phyloP scores from a whole-genome alignment of 805 yeast genomes.

The Zygosaccharomyces siamensis region DNA sequence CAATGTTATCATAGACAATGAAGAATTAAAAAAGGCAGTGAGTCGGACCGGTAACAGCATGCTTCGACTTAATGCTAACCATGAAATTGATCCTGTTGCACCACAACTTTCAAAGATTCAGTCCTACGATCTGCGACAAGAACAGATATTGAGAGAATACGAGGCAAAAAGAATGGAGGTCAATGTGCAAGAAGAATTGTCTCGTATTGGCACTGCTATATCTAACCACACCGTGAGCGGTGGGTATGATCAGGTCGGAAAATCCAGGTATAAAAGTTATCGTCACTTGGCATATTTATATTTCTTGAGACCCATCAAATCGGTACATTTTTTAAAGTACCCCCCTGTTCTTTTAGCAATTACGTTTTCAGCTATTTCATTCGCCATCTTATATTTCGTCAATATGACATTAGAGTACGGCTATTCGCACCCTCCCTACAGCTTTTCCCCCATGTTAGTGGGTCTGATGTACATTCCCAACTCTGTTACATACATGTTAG shows the following conservation, averaged over 20 bases:
- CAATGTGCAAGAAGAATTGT: constrained; percentile 25
- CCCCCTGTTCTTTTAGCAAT: constrained; percentile 74
- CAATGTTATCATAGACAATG: constrained; percentile 1
- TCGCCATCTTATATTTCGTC: constrained; percentile 64
- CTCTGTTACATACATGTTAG: constrained; percentile 68
- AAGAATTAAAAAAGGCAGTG: constrained; percentile 17
- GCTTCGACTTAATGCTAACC: constrained; percentile 18
- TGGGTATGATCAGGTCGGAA: neutral
- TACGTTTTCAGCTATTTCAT: constrained; percentile 63
- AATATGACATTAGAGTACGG: constrained; percentile 67
- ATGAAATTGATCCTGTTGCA: constrained; percentile 21
- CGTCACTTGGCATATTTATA: constrained; percentile 42
- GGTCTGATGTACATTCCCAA: constrained; percentile 82
- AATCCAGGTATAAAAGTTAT: constrained; percentile 13
- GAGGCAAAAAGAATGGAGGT: constrained; percentile 26
- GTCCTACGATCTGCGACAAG: constrained; percentile 19
- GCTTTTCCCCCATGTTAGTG: constrained; percentile 56
- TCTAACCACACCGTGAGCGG: constrained; percentile 1
- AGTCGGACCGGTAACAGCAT: constrained; percentile 20
- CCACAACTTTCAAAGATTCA: constrained; percentile 26
- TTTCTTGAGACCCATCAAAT: constrained; percentile 53
- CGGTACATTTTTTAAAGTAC: constrained; percentile 55
- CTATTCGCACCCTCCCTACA: constrained; percentile 62
- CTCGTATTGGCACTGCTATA: constrained; percentile 14
- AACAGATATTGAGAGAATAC: constrained; percentile 17